Evolutionary conservation across 805 yeast species (phyloP).

Genomic region (Candida nitratophila): DNA sequence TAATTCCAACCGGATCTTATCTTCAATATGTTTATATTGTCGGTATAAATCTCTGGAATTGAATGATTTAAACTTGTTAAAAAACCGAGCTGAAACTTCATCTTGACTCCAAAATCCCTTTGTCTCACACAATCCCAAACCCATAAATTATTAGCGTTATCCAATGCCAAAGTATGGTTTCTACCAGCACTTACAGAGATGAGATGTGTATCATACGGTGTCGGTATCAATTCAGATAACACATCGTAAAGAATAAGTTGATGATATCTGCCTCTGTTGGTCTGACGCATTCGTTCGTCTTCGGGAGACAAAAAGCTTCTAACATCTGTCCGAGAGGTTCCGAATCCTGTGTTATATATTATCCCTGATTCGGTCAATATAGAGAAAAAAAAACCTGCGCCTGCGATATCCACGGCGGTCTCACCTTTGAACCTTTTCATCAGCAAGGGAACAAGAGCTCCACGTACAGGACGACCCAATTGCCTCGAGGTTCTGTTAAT

Average conservation of each 20-base stretch:
- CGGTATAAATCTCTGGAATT: neutral
- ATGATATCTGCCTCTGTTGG: neutral
- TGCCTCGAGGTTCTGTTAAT: neutral
- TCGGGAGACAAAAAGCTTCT: conserved; percentile 29
- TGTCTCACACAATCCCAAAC: conserved; percentile 51
- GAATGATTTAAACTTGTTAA: conserved; percentile 1
- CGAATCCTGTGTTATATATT: conserved; percentile 44
- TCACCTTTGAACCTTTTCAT: conserved; percentile 24
- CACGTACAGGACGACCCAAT: neutral
- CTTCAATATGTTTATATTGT: conserved; percentile 30
- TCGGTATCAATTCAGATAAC: neutral
- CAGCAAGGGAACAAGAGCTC: conserved; percentile 2
- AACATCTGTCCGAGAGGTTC: conserved; percentile 23
- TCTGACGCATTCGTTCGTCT: conserved; percentile 28
- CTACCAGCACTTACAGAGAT: conserved; percentile 45
- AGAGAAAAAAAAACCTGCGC: conserved; percentile 62
- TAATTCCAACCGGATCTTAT: conserved; percentile 65
- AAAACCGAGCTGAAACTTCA: conserved; percentile 29
- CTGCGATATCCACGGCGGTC: conserved; percentile 39
- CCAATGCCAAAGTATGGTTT: conserved; percentile 56
- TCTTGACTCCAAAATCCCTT: conserved; percentile 32
- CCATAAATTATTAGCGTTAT: conserved; percentile 40
- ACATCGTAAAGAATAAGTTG: neutral
- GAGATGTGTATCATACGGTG: conserved; percentile 5
- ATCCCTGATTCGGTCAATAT: conserved; percentile 49